phyloP scores from a whole-genome alignment of 257 asterid genomes.

The Lycium ferocissimum region DNA sequence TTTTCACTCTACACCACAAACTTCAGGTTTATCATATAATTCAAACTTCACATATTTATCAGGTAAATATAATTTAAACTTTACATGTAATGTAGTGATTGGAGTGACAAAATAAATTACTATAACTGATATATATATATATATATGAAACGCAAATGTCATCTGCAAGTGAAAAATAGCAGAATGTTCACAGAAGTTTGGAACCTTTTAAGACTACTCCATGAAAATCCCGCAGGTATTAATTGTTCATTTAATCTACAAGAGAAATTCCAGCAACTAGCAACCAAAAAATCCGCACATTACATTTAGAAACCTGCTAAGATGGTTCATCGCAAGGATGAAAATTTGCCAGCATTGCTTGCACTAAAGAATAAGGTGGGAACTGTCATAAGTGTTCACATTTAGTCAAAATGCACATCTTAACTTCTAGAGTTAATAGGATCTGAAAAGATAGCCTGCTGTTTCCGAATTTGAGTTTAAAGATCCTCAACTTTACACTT shows the following conservation, averaged over 20 bases:
- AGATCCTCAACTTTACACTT: background rate
- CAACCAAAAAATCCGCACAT: background rate
- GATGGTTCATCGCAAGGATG: background rate
- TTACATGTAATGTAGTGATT: background rate
- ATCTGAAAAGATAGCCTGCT: constrained; percentile 10
- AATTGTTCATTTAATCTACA: background rate
- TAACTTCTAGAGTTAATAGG: background rate
- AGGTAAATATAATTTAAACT: background rate
- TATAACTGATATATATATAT: background rate
- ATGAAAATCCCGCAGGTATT: background rate
- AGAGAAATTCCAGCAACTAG: constrained; percentile 8
- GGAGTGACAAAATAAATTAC: background rate
- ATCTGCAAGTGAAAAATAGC: constrained; percentile 9
- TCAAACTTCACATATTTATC: constrained; percentile 1
- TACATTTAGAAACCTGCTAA: background rate
- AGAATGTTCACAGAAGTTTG: background rate
- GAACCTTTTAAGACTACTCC: background rate
- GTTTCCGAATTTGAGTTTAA: constrained; percentile 3
- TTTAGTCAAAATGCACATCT: background rate
- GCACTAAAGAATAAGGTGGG: background rate
- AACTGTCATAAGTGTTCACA: background rate
- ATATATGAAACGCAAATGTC: background rate
- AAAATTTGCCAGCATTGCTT: background rate
- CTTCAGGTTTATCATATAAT: constrained; percentile 5
- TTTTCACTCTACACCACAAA: background rate